These are phyloP conservation scores for Ganoderma leucocontextum DNA, from an alignment of 1,284 basidiomycete genomes.

Conservation along the genomic window DNA sequence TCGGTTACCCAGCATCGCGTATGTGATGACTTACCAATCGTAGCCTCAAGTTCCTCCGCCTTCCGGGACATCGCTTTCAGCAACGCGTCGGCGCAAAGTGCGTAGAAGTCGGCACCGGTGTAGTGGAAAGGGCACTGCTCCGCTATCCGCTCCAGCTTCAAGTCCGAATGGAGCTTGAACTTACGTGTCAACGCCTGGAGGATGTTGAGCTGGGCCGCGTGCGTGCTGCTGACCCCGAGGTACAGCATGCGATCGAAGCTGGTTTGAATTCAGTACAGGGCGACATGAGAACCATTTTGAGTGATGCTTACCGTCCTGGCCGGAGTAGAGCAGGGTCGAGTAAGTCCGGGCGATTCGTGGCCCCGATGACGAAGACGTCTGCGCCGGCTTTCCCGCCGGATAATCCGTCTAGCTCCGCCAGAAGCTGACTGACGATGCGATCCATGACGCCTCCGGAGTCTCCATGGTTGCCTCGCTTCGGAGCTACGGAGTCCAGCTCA, in stretches of 20 bases:
- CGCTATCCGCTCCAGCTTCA: slow-evolving; percentile 76
- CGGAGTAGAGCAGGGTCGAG: slow-evolving; percentile 93
- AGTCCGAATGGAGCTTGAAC: slow-evolving; percentile 81
- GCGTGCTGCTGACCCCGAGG: slow-evolving; percentile 90
- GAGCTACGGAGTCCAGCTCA: slow-evolving; percentile 96
- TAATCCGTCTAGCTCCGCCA: slow-evolving; percentile 97
- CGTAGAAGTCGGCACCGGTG: slow-evolving; percentile 98
- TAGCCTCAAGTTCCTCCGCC: slow-evolving; percentile 80
- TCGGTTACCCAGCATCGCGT: not conserved
- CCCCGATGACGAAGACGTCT: slow-evolving; percentile 96
- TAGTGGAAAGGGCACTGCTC: slow-evolving; percentile 90
- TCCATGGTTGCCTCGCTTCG: slow-evolving; percentile 94
- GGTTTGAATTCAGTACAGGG: not conserved
- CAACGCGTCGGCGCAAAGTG: slow-evolving; percentile 96
- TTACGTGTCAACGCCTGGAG: slow-evolving; percentile 92
- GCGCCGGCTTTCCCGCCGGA: slow-evolving; percentile 62
- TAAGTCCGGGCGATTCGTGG: slow-evolving; percentile 96
- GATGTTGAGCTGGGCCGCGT: slow-evolving; percentile 89
- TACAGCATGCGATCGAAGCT: slow-evolving; percentile 99
- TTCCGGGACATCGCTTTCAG: slow-evolving; percentile 94
- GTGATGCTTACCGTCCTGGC: slow-evolving; percentile 75
- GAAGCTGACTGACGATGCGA: slow-evolving; percentile 93
- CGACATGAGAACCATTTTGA: too few species aligned
- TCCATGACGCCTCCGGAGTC: slow-evolving; percentile 98
- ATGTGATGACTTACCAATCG: slow-evolving; percentile 60